Base-by-base conservation (phyloP, 1,284 basidiomycete species). In the Trichosporon inkin region DNA sequence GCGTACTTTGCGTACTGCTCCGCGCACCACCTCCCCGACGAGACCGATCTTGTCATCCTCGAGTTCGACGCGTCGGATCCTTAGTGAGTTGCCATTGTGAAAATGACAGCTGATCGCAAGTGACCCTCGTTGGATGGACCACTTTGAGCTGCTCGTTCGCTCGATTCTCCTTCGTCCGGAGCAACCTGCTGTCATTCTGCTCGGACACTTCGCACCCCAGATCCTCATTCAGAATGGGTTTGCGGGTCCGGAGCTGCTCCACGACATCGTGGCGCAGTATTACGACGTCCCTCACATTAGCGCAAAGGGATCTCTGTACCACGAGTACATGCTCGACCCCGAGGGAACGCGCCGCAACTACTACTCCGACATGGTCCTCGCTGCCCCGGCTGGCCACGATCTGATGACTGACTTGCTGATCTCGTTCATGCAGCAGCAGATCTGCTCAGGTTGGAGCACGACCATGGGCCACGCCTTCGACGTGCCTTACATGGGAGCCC, bases 1-100 rank as follows among this genome's bases (percentile, higher is more conserved):
- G 87, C 87, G 4, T 97, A 97, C 80, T 97, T 92, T 81, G 89
- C 88, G 10, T 96, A 88, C 79, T 97, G 94, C 81, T 89, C 85
- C 62, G 82, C 83, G 1, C 92, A 95, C 70, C 93, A 97, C 73
- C 82, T 96, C 10, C 93, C 93, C 6, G 93, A 97, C 74, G 80
- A 86, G 41, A 90, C 91, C 7, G 94, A 96, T 80, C 82, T 97
- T 52, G 88, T 97, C 58, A 91, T 97, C 67, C 81, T 97, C 60
- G 93, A 97, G 71, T 88, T 97, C 47, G 93, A 96, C 74, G 84
- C 86, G 2, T 89, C 92, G 44, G 93, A 97, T 74, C 82, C 85
- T 41, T 85, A 87, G 89, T 91, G 71, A 74, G 89, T 82, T 28
- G 20, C 19, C 20, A 5, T 14, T 3, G 19, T 17, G 10, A 32